These are phyloP conservation scores for Podospora bellae-mahoneyi DNA, from an alignment of 495 filamentous ascomycete genomes.

Conservation along the genomic window DNA sequence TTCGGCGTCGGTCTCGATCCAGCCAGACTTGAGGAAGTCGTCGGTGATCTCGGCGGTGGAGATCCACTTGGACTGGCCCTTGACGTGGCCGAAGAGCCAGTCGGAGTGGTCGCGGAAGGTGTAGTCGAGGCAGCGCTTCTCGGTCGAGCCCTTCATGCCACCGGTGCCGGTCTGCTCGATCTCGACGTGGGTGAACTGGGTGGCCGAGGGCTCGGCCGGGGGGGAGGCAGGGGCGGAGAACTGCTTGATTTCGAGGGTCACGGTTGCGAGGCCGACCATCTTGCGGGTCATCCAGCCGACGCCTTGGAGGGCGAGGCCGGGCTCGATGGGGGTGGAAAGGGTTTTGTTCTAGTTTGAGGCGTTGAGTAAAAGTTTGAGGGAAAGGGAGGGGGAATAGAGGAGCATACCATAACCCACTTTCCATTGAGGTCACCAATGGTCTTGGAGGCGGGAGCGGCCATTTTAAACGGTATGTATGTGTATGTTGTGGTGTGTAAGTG, in stretches of 20 bases:
- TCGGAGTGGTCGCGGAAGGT: slow-evolving; percentile 66
- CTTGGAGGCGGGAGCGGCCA: slow-evolving; percentile 77
- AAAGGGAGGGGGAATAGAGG: slow-evolving; percentile 8
- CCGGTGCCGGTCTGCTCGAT: slow-evolving; percentile 75
- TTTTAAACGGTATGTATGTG: slow-evolving; percentile 39
- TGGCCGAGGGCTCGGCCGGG: slow-evolving; percentile 35
- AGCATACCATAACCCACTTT: slow-evolving; percentile 71
- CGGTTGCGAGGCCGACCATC: slow-evolving; percentile 64
- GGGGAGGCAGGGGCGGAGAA: slow-evolving; percentile 50
- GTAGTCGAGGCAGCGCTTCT: slow-evolving; percentile 71
- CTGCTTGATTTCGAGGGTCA: slow-evolving; percentile 68
- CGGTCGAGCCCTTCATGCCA: slow-evolving; percentile 68
- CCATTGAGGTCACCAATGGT: slow-evolving; percentile 73
- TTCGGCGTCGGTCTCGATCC: slow-evolving; percentile 51
- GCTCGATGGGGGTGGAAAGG: slow-evolving; percentile 68
- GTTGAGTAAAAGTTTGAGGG: not conserved
- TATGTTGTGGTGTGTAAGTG: slow-evolving; percentile 6
- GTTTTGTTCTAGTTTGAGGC: slow-evolving; percentile 62
- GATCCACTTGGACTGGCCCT: slow-evolving; percentile 58
- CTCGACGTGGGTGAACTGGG: slow-evolving; percentile 64
- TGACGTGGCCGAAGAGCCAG: slow-evolving; percentile 73
- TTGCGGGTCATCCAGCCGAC: slow-evolving; percentile 80
- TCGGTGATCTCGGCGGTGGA: slow-evolving; percentile 36
- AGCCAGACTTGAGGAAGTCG: slow-evolving; percentile 48
- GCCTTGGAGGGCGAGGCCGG: slow-evolving; percentile 75